These are phyloP conservation scores for Casuarina cunninghamiana DNA, from an alignment of 306 rosid genomes.

Conservation along the genomic window DNA sequence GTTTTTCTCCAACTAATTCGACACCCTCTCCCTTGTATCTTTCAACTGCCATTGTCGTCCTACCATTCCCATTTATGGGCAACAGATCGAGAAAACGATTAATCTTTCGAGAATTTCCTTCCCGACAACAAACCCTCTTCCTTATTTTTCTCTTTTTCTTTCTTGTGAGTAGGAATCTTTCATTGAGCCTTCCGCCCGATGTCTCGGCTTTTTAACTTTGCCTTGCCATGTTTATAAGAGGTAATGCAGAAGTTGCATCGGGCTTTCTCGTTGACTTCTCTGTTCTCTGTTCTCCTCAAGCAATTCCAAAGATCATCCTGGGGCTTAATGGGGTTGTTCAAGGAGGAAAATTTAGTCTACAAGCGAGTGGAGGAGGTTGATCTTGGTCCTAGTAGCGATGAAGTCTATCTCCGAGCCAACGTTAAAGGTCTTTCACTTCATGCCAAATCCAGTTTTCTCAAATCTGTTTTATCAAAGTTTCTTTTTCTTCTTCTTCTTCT, in stretches of 20 bases:
- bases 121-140: too few relatives aligned
- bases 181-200: slow-evolving; percentile 40
- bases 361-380: slow-evolving; percentile 61
- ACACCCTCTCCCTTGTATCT: too few relatives aligned
- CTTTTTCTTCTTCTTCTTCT: not conserved
- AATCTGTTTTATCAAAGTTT: not conserved
- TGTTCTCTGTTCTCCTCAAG: not conserved
- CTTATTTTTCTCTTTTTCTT: not conserved
- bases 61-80: too few relatives aligned
- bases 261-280: slow-evolving; percentile 5
- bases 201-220: slow-evolving; percentile 7
- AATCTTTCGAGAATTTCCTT: too few relatives aligned
- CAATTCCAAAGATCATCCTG: not conserved
- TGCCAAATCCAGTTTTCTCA: not conserved
- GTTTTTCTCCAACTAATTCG: too few relatives aligned
- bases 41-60: too few relatives aligned
- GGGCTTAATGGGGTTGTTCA: slow-evolving; percentile 49
- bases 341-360: slow-evolving; percentile 40
- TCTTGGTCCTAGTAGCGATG: slow-evolving; percentile 54
- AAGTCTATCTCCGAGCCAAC: slow-evolving; percentile 71
- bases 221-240: not conserved
- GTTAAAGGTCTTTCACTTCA: slow-evolving; percentile 63
- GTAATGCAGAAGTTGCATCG: not conserved
- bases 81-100: too few relatives aligned
- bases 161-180: not conserved